Base-by-base conservation (phyloP, 208 protist species). In the Leishmania martiniquensis region DNA sequence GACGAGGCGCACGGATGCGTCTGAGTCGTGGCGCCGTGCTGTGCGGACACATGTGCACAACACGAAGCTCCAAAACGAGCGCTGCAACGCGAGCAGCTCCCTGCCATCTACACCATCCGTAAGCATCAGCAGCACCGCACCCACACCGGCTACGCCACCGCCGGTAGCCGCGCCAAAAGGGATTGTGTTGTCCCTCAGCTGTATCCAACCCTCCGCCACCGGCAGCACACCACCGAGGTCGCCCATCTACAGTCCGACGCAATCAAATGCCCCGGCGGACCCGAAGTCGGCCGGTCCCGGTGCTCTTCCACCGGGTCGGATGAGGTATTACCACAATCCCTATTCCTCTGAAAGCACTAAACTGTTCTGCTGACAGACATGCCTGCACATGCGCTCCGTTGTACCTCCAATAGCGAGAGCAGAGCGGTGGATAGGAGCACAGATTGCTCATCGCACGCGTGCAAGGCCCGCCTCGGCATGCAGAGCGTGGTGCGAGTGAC, bases 291-390 rank as follows among this genome's bases (percentile, higher is more conserved):
- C 13, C 13, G 15, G 45, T 45, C 42, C 44, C 4, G 49, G 57
- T 32, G 2, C 71, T 47, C 42, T 70, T 7, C 49, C 29, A 15
- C 65, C 78, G n/a, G 52, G 72, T 13, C 37, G 78, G 42, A 73
- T 39, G 44, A 66, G 78, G 15, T 83, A 78, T 49, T 78, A 83
- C 73, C 73, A 83, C 73, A 83, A 83, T 29, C 78, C 78, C 12
- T 83, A 83, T 57, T 74, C 72, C 44, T 9, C 37, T 13, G 72
- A 63, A 22, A 78, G 73, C 45, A 59, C 73, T 6, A 83, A 78
- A 29, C 52, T 78, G 29, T 83, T 75, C 39, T 83, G 72, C 49
- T 83, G 55, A 74, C 34, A 62, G 42, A 45, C 62, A 67, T 1
- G 1, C 37, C n/a, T 1, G 25, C 34, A 67, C 2, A 34, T 37